Evolutionary conservation across 192 early-diverging fungal genomes (phyloP).

Genomic region (Phycomyces blakesleeanus): DNA sequence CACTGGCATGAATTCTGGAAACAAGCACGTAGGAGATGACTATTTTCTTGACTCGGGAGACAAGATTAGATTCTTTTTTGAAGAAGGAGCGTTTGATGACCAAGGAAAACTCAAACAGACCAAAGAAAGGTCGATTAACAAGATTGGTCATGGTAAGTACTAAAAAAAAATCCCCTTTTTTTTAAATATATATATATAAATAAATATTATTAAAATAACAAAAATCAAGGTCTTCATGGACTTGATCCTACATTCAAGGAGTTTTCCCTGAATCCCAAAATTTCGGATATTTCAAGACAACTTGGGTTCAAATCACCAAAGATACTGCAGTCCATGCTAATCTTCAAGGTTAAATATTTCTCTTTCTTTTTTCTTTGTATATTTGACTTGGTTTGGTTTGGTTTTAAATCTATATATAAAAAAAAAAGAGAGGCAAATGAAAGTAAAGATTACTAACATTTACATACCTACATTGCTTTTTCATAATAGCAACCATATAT

Average conservation of each 20-base stretch:
- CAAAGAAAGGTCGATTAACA: conserved; percentile 74
- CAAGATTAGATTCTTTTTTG: conserved; percentile 86
- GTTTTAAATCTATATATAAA: too few species aligned
- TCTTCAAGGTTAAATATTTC: conserved; percentile 83
- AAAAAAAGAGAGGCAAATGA: not conserved
- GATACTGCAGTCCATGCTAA: conserved; percentile 89
- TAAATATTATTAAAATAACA: not conserved
- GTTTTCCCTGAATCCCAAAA: conserved; percentile 53
- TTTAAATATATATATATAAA: not conserved
- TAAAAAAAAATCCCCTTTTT: not conserved
- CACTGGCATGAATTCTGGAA: conserved; percentile 51
- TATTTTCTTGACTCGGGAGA: conserved; percentile 87
- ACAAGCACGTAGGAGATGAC: conserved; percentile 75
- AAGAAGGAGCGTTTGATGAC: conserved; percentile 73
- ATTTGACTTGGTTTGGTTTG: too few species aligned
- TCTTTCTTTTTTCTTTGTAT: too few species aligned
- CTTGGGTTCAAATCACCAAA: conserved; percentile 69
- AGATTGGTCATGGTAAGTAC: conserved; percentile 78
- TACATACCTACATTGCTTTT: too few species aligned
- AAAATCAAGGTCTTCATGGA: conserved; percentile 62
- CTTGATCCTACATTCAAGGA: conserved; percentile 68
- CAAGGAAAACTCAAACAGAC: conserved; percentile 59
- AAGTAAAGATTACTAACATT: not conserved
- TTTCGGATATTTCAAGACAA: conserved; percentile 51
- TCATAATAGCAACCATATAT: conserved; percentile 47